These are phyloP conservation scores for Diaporthe sp. DNA, from an alignment of 2,329 filamentous ascomycete genomes.

Conservation along the genomic window DNA sequence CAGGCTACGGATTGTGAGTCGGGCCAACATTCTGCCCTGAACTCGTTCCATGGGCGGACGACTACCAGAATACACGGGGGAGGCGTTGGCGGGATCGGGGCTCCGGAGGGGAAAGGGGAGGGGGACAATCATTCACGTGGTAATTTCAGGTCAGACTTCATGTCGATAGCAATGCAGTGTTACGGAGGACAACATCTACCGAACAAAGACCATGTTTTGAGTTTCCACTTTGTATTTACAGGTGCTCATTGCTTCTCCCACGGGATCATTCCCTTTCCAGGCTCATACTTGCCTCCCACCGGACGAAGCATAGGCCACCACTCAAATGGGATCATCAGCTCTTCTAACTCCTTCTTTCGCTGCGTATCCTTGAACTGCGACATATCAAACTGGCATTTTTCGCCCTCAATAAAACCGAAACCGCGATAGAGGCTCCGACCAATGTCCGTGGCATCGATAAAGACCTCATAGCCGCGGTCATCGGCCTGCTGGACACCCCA, in stretches of 20 bases:
- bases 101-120: not conserved
- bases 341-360: conserved; percentile 27
- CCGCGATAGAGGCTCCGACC: conserved; percentile 13
- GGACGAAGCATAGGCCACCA: conserved; percentile 36
- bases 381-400: conserved; percentile 30
- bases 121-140: not conserved
- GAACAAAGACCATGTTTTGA: not conserved
- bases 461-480: conserved; percentile 20
- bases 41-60: rapidly evolving
- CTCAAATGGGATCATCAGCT: conserved; percentile 27
- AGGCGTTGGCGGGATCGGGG: not conserved
- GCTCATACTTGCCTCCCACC: conserved; percentile 22
- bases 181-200: not conserved
- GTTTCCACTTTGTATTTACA: not conserved
- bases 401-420: conserved; percentile 18
- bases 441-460: conserved; percentile 23
- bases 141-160: not conserved
- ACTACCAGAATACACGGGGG: not conserved
- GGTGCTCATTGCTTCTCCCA: conserved; percentile 22
- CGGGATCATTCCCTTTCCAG: conserved; percentile 20
- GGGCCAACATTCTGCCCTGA: not conserved
- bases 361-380: conserved; percentile 23
- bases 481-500: conserved; percentile 34
- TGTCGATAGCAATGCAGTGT: not conserved
- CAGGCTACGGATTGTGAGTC: not conserved